Evolutionary conservation across 352 stramenopile species (phyloP).

Genomic region (Phytophthora pinifolia): DNA sequence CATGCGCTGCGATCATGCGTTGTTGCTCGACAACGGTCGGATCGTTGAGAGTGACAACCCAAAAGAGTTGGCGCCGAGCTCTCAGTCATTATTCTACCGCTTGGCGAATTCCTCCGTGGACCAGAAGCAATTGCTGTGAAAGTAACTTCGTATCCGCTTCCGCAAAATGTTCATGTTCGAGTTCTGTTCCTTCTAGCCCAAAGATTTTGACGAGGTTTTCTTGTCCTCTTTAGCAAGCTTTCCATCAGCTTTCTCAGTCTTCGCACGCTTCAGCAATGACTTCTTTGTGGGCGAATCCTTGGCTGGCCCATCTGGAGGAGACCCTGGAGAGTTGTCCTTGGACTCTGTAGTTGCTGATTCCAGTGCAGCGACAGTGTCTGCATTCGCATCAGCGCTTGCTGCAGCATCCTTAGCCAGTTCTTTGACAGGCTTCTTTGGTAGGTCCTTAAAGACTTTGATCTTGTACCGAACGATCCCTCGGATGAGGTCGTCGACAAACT

Average conservation of each 20-base stretch:
- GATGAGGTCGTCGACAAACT: conserved; percentile 72
- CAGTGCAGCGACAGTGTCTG: background rate
- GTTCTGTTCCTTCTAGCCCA: background rate
- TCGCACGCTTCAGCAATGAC: conserved; percentile 13
- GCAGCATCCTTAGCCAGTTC: conserved; percentile 1
- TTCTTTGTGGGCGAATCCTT: conserved; percentile 1
- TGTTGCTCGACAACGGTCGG: conserved; percentile 60
- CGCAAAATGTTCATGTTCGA: background rate
- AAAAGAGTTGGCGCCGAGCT: conserved; percentile 31
- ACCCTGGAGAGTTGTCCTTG: conserved; percentile 5
- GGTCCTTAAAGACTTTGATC: conserved; percentile 69
- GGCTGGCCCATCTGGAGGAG: background rate
- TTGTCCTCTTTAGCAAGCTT: conserved; percentile 12
- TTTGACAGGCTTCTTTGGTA: conserved; percentile 27
- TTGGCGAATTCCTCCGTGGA: conserved; percentile 29
- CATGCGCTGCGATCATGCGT: conserved; percentile 90
- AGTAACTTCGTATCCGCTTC: background rate
- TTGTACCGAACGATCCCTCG: conserved; percentile 73
- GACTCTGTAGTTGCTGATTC: background rate
- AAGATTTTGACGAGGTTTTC: conserved; percentile 10
- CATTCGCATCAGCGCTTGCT: too few species aligned
- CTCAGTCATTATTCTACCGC: conserved; percentile 43
- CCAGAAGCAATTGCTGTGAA: conserved; percentile 12
- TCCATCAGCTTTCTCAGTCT: conserved; percentile 7
- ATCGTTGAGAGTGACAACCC: conserved; percentile 57